These are phyloP conservation scores for Alternaria triticimaculans DNA, from an alignment of 2,329 filamentous ascomycete genomes.

Conservation along the genomic window DNA sequence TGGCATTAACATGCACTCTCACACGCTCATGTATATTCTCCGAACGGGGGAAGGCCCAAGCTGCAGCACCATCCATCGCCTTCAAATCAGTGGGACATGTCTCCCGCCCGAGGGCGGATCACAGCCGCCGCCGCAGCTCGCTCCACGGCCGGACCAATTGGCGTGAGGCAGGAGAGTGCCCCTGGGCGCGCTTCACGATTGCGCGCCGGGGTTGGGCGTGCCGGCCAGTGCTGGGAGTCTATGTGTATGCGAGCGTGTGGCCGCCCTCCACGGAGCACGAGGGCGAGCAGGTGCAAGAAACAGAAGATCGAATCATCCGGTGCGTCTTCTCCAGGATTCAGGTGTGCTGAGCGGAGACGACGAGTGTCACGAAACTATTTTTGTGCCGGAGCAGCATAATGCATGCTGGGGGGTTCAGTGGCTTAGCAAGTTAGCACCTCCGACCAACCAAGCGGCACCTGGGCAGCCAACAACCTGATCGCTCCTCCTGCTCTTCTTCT, in stretches of 20 bases:
- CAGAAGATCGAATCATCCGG: slow-evolving; percentile 14
- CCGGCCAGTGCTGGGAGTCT: slow-evolving; percentile 7
- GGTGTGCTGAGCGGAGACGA: slow-evolving; percentile 20
- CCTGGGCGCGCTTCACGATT: slow-evolving; percentile 14
- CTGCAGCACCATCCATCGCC: slow-evolving; percentile 18
- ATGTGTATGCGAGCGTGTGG: slow-evolving; percentile 13
- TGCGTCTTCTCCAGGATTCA: background rate
- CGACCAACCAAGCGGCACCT: slow-evolving; percentile 12
- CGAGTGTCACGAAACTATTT: slow-evolving; percentile 40
- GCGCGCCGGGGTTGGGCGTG: slow-evolving; percentile 15
- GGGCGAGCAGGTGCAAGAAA: slow-evolving; percentile 11
- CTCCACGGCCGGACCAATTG: slow-evolving; percentile 20
- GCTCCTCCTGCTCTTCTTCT: slow-evolving; percentile 11
- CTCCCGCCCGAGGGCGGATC: slow-evolving; percentile 30
- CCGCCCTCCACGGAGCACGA: slow-evolving; percentile 7
- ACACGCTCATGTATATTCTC: slow-evolving; percentile 17
- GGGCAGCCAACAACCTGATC: slow-evolving; percentile 8
- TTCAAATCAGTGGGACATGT: slow-evolving; percentile 19
- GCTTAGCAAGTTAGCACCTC: slow-evolving; percentile 13
- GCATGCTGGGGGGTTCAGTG: slow-evolving; percentile 14
- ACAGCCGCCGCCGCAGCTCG: slow-evolving; percentile 30
- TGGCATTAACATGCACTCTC: slow-evolving; percentile 1
- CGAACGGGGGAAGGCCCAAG: slow-evolving; percentile 22
- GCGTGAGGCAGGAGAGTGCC: slow-evolving; percentile 13
- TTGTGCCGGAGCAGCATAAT: slow-evolving; percentile 28